Base-by-base conservation (phyloP, 371 early-diverging fungal genomes). In the Dinochytrium kinnereticum region DNA sequence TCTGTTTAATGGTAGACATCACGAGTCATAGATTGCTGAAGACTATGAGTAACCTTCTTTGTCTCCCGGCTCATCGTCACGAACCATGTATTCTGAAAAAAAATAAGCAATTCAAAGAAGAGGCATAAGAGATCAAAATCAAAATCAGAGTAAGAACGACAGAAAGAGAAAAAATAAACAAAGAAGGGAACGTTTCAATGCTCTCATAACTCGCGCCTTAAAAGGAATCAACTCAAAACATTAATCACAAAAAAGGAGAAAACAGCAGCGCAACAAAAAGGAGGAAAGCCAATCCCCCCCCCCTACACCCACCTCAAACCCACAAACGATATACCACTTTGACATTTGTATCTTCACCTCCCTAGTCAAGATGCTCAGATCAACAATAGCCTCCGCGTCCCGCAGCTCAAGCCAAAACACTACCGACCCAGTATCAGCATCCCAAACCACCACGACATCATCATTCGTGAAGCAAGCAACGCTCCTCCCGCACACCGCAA, bases 281-380 rank as follows among this genome's bases (percentile, higher is more conserved):
- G n/a, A n/a, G n/a, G n/a, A n/a, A n/a, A n/a, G n/a, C n/a, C n/a
- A n/a, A n/a, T n/a, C n/a, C n/a, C n/a, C n/a, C n/a, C n/a, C n/a
- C n/a, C n/a, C n/a, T n/a, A 36, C 7, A 0, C 61, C 39, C 36
- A 77, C 78, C 78, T 77, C 78, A 55, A 77, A 77, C 37, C 78
- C 78, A 37, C 78, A 77, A 21, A 77, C 78, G 19, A 77, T 64
- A 10, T 19, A 34, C 64, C 69, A 68, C 15, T 67, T 74, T 69
- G 74, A 77, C 0, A 77, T 36, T 13, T 69, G 74, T 30, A 77
- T 68, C 72, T 77, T 77, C 30, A 77, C 78, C 66, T 77, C 78
- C 36, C 66, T 59, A 24, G 61, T 66, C 51, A 77, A 51, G 26
- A 77, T 59, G 28, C 31, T 17, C 71, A n/a, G 34, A 57, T 77